Conservation (phyloP, 352 stramenopile genomes). For the Pythium oligandrum region DNA sequence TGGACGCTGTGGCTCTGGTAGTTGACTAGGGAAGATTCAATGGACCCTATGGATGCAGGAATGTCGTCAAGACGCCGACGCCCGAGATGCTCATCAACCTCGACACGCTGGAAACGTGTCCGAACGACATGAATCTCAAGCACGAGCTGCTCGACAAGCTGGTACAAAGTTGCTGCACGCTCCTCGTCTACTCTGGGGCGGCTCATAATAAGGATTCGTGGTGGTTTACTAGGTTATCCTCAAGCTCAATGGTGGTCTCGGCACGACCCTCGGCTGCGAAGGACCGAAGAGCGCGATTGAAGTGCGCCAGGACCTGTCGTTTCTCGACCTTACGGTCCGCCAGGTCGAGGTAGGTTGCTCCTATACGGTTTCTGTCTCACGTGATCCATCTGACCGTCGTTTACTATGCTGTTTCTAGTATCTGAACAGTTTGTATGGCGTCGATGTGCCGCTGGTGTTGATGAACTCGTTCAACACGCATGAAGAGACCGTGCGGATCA, state of each 20-base stretch:
- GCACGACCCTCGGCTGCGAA: constrained; percentile 96
- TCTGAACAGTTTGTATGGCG: constrained; percentile 88
- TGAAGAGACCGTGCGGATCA: constrained; percentile 97
- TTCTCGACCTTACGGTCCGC: constrained; percentile 98
- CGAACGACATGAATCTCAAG: constrained; percentile 89
- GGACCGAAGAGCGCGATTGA: constrained; percentile 92
- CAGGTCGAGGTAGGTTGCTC: constrained; percentile 87
- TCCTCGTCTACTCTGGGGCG: not conserved
- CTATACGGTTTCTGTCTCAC: not conserved
- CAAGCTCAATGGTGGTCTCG: constrained; percentile 99
- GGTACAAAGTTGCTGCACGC: constrained; percentile 23
- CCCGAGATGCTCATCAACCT: constrained; percentile 66
- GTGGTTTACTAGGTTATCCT: constrained; percentile 80
- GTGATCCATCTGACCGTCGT: not conserved
- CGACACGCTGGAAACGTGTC: constrained; percentile 80
- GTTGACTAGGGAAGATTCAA: constrained; percentile 1
- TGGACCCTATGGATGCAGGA: constrained; percentile 35
- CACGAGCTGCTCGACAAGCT: constrained; percentile 95
- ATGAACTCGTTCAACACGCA: constrained; percentile 99
- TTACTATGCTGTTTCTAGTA: constrained; percentile 34
- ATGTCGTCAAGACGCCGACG: constrained; percentile 70
- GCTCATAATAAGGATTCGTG: not conserved
- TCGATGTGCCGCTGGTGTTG: constrained; percentile 98
- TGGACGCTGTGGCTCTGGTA: constrained; percentile 1
- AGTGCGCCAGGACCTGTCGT: constrained; percentile 92